Conservation (phyloP, 192 early-diverging fungal species). For the Entomortierella parvispora region DNA sequence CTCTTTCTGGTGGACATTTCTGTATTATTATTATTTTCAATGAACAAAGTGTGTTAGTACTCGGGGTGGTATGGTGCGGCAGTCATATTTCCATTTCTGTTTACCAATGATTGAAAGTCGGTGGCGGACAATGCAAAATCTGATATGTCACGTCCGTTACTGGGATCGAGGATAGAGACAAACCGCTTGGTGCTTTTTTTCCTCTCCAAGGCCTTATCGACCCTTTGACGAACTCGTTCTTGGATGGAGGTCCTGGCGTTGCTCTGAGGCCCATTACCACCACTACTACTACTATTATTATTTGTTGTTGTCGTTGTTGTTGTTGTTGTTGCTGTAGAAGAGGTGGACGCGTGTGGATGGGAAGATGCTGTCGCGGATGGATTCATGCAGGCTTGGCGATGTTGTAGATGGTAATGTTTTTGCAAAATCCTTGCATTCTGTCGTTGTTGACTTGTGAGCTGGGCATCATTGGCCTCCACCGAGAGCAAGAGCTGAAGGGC, state of each 20-base stretch:
- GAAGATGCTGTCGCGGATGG: neutral
- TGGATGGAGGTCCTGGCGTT: conserved; percentile 14
- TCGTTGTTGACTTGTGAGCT: conserved; percentile 25
- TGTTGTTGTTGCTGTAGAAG: neutral
- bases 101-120: conserved; percentile 23
- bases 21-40: too few species aligned
- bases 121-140: conserved; percentile 16
- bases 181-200: conserved; percentile 15
- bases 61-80: too few species aligned
- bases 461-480: conserved; percentile 34
- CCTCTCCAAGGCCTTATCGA: conserved; percentile 15
- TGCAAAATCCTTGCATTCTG: conserved; percentile 35
- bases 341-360: neutral
- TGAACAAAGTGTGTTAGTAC: neutral
- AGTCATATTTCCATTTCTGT: too few species aligned
- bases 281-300: neutral
- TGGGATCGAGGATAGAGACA: conserved; percentile 7
- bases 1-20: too few species aligned
- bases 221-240: conserved; percentile 16
- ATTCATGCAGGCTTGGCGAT: conserved; percentile 17
- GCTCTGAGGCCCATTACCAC: too few species aligned
- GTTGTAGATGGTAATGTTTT: conserved; percentile 30
- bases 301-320: neutral
- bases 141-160: neutral
- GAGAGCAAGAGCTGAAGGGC: conserved; percentile 33